Evolutionary conservation across 2,329 filamentous ascomycete genomes (phyloP).

Genomic region (Fusarium sp.): DNA sequence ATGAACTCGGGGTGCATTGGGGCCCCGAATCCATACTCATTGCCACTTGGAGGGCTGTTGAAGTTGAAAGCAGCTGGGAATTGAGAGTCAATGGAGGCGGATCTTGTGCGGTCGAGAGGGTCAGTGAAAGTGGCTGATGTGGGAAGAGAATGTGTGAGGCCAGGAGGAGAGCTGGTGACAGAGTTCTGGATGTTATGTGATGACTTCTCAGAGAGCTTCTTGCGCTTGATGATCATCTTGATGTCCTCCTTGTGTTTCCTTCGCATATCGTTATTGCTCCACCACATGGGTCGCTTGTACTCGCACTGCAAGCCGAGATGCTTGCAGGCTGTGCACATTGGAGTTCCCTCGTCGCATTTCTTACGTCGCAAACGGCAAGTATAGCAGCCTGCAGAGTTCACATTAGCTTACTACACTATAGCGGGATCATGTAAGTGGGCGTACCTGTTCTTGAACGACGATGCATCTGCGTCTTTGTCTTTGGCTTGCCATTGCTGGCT

Average conservation of each 20-base stretch:
- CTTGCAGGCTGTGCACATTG: slow-evolving; percentile 74
- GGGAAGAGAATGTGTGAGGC: slow-evolving; percentile 83
- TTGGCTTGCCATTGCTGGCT: slow-evolving; percentile 66
- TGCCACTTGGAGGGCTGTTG: slow-evolving; percentile 69
- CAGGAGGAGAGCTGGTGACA: slow-evolving; percentile 74
- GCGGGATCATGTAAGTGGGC: slow-evolving; percentile 47
- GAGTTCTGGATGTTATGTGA: slow-evolving; percentile 68
- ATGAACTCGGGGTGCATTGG: slow-evolving; percentile 73
- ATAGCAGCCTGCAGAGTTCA: slow-evolving; percentile 68
- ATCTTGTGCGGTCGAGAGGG: slow-evolving; percentile 77
- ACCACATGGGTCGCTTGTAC: slow-evolving; percentile 97
- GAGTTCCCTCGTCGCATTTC: slow-evolving; percentile 76
- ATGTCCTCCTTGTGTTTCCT: slow-evolving; percentile 92
- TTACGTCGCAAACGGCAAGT: slow-evolving; percentile 75
- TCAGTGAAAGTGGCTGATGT: slow-evolving; percentile 86
- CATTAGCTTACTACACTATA: slow-evolving; percentile 13
- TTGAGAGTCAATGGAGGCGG: slow-evolving; percentile 84
- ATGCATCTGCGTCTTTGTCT: slow-evolving; percentile 87
- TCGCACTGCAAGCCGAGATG: slow-evolving; percentile 88
- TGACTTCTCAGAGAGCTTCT: slow-evolving; percentile 91
- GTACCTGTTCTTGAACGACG: slow-evolving; percentile 93
- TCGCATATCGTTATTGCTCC: slow-evolving; percentile 91
- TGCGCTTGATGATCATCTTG: slow-evolving; percentile 97
- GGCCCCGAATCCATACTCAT: slow-evolving; percentile 71
- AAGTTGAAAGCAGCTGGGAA: slow-evolving; percentile 79